Evolutionary conservation across 2,329 filamentous ascomycete species (phyloP), one percentile per base, ranked within the genome.

Genomic region (Hymenoscyphus scutula): DNA sequence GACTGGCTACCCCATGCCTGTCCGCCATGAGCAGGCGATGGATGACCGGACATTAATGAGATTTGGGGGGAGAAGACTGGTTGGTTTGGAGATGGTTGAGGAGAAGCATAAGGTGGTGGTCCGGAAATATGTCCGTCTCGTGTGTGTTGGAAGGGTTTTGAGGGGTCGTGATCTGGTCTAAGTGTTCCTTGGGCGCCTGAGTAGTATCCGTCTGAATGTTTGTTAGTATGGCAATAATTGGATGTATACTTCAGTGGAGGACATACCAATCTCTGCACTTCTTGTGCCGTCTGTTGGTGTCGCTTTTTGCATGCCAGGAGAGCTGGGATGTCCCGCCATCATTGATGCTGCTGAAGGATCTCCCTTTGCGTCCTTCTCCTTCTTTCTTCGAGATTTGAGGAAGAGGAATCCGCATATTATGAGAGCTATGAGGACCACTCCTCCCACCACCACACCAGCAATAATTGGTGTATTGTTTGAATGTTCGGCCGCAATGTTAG

Each of bases 381-480:
- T 53, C 29, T 45, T 53, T 13, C 30, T 27, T 10, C 37, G 37
- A 32, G 11, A 11, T 25, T 25, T 51, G 8, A 59, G 58, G 48
- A 32, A 53, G 30, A 45, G 53, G 30, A 59, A 59, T 53, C 51
- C 15, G 19, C 41, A 53, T 25, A 41, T 30, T 15, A 61, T 61
- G 8, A 61, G 25, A 15, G 53, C 59, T 32, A 61, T 57, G 5
- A 61, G 29, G 11, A 56, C 53, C 7, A 57, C 30, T 3, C 59
- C 59, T 17, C 27, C 59, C 5, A 53, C 54, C 19, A 56, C 59
- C 6, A 53, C 59, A 38, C 59, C 59, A 23, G 41, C 59, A 19
- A 61, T 61, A 25, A 57, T 57, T 15, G 53, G 25, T 5, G 59
- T 61, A 53, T 61, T 57, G 23, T 37, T 51, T 11, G 8, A 15